Evolutionary conservation across 2,329 filamentous ascomycete genomes (phyloP), one percentile per base, ranked within the genome.

Genomic region (Arthrobotrys entomopaga): DNA sequence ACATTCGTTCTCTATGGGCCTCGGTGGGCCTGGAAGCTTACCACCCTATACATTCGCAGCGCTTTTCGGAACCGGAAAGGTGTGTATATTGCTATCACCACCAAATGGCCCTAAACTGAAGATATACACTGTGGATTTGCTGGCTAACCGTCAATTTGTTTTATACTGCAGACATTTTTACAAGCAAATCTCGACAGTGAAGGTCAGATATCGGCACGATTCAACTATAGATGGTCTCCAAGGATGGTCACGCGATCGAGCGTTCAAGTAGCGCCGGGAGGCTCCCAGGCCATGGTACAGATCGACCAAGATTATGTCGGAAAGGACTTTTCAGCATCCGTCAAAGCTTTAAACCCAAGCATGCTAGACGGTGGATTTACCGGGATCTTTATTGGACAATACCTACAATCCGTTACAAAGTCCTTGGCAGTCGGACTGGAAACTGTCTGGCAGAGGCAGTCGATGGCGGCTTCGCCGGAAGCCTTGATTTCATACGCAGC

Each of bases 291-390:
- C 80, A 93, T 98, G 87, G 86, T 95, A 75, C 93, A 96, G 80
- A 87, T 97, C 81, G 95, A 99, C 82, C 92, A 96, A 82, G 95
- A 99, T 84, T 98, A 97, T 84, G 91, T 88, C 20, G 95, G 95
- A 81, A 85, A 88, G 79, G 95, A 99, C 83, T 99, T 99, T 84
- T 94, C 91, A 50, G 92, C 93, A 22, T 94, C 91, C 48, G 81
- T 99, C 79, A 99, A 98, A 85, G 89, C 92, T 80, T 87, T 98
- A 81, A 98, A 98, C 85, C 95, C 95, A n/a, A 97, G 93, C 4
- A 85, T 90, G 78, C 87, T 99, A 61, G 93, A 98, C 81, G 94
- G 95, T 71, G 92, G 93, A 65, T 83, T 97, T 59, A 99, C 94
- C 24, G 95, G 95, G 79, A 97, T 98, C 83, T 92, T 92, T 82